Percentiles rank a stretch among this genome's conserved stretches.
phyloP scores from a whole-genome alignment of 768 basidiomycete species.

The Tricholoma sp. region DNA sequence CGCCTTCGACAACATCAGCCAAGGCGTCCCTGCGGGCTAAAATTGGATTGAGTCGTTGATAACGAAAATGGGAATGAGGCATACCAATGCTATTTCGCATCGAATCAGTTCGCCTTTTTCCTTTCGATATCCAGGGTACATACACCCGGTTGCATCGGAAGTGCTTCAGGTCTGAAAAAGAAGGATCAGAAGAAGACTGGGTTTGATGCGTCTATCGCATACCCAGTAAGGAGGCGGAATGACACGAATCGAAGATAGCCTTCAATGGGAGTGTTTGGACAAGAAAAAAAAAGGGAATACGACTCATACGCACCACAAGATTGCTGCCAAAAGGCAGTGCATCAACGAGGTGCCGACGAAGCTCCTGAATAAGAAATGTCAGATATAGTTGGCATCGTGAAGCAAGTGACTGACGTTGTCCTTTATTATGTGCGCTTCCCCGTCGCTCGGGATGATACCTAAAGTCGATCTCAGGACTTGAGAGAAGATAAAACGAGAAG shows the following conservation, averaged over 20 bases:
- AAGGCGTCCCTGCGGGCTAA: constrained; percentile 15
- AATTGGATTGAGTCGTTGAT: not conserved
- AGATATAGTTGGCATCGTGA: not conserved
- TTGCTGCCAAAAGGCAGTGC: constrained; percentile 31
- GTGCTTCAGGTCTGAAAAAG: constrained; percentile 34
- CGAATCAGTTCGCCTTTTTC: constrained; percentile 28
- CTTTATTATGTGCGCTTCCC: constrained; percentile 25
- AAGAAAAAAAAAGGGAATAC: constrained; percentile 3
- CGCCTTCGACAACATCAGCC: not conserved
- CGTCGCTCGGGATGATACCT: constrained; percentile 39
- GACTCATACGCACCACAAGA: constrained; percentile 26
- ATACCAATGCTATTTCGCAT: constrained; percentile 28
- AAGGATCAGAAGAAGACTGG: not conserved
- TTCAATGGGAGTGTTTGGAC: too few relatives aligned
- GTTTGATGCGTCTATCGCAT: constrained; percentile 1
- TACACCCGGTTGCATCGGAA: constrained; percentile 40
- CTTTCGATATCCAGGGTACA: constrained; percentile 43
- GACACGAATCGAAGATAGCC: constrained; percentile 35
- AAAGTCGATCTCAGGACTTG: not conserved
- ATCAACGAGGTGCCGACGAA: constrained; percentile 31
- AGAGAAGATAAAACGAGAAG: not conserved
- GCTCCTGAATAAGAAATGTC: constrained; percentile 18
- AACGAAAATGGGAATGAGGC: constrained; percentile 2
- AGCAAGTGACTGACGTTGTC: constrained; percentile 28
- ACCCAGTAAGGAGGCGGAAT: constrained; percentile 38